These are phyloP conservation scores for Sclerotinia trifoliorum DNA, from an alignment of 2,329 filamentous ascomycete species.

Conservation along the genomic window DNA sequence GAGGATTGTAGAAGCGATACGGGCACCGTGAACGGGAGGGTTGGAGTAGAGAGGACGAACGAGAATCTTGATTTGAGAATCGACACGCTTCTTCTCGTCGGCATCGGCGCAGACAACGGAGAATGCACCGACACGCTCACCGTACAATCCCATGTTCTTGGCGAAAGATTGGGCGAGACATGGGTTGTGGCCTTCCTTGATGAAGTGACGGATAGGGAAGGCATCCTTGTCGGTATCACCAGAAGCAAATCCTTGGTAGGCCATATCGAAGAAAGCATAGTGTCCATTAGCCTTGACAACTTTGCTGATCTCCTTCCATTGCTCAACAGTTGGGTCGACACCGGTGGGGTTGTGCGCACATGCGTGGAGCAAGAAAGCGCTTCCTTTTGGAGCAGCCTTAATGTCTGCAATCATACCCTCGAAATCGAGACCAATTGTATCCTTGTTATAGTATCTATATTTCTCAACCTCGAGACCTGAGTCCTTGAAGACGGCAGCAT, in stretches of 20 bases:
- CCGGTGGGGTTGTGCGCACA: constrained; percentile 98
- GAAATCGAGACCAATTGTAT: constrained; percentile 97
- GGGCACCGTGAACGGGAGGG: constrained; percentile 93
- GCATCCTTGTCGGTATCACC: constrained; percentile 91
- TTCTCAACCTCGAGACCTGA: constrained; percentile 86
- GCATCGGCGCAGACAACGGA: constrained; percentile 81
- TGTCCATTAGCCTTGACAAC: constrained; percentile 83
- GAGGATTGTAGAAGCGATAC: constrained; percentile 88
- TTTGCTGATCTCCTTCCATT: constrained; percentile 88
- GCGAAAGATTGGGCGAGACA: constrained; percentile 91
- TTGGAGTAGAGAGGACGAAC: constrained; percentile 98
- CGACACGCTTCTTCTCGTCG: constrained; percentile 92
- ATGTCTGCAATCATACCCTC: constrained; percentile 89
- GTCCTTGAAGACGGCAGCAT: constrained; percentile 94
- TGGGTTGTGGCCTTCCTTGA: constrained; percentile 86
- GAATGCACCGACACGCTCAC: constrained; percentile 96
- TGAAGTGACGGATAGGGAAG: constrained; percentile 89
- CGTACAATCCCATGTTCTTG: constrained; percentile 99
- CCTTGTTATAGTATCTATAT: constrained; percentile 99
- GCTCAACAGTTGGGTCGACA: constrained; percentile 85
- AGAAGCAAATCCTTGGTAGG: constrained; percentile 96
- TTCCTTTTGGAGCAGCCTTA: constrained; percentile 81
- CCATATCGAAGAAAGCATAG: constrained; percentile 99
- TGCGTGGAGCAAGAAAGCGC: constrained; percentile 90
- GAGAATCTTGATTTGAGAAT: constrained; percentile 97